Evolutionary conservation across 345 rosid species (phyloP).

Genomic region (Corchorus capsularis): DNA sequence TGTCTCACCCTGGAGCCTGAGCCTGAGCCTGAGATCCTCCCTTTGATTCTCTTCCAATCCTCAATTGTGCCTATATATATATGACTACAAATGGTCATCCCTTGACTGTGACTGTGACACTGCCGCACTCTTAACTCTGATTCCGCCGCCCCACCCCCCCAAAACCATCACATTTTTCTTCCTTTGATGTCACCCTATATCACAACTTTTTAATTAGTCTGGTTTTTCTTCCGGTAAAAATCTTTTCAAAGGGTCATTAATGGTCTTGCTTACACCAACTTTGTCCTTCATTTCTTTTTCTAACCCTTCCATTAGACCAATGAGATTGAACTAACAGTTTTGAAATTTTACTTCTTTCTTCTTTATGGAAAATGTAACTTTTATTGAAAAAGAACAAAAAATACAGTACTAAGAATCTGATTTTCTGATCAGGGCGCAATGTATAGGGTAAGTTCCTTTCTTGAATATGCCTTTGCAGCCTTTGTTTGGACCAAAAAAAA

Average conservation of each 20-base stretch:
- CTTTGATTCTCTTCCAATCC: conserved; percentile 7
- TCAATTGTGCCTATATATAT: background rate
- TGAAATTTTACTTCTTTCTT: background rate
- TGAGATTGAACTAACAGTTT: background rate
- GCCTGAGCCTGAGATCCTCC: conserved; percentile 2
- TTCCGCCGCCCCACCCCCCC: conserved; percentile 28
- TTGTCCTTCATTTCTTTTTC: background rate
- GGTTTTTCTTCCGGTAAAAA: background rate
- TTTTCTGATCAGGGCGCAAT: background rate
- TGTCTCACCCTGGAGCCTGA: no score
- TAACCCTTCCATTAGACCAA: background rate
- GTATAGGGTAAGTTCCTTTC: no score
- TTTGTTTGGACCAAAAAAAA: no score
- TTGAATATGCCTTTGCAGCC: no score
- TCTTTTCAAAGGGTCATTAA: background rate
- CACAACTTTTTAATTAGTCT: background rate
- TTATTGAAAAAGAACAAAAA: no score
- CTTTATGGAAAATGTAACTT: background rate
- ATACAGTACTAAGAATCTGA: background rate
- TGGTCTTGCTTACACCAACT: background rate
- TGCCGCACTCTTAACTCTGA: conserved; percentile 30
- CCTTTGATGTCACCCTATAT: background rate
- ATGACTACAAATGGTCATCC: conserved; percentile 39
- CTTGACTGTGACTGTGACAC: conserved; percentile 49
- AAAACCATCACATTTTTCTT: conserved; percentile 14